Conservation (phyloP, 345 rosid genomes). For the Eucalyptus pauciflora region DNA sequence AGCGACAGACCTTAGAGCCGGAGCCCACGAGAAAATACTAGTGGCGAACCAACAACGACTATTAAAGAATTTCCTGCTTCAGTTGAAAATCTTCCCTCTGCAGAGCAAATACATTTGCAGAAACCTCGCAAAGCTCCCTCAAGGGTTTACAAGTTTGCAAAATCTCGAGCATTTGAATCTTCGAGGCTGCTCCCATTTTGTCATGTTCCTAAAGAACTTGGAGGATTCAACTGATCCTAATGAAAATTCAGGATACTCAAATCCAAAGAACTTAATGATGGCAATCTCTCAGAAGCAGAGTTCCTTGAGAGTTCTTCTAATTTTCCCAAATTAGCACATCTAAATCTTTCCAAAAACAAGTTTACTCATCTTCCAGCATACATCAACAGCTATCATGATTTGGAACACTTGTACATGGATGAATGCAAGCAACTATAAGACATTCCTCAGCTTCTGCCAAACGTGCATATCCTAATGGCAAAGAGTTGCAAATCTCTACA, state of each 20-base stretch:
- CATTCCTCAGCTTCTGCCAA: not conserved
- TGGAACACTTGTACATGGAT: not conserved
- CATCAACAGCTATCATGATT: not conserved
- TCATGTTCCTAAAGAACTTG: too few relatives aligned
- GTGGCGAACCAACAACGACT: rapidly evolving
- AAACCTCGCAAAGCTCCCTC: not conserved
- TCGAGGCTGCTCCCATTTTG: too few relatives aligned
- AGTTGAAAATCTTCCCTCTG: too few relatives aligned
- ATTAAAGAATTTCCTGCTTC: too few relatives aligned
- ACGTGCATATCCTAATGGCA: not conserved
- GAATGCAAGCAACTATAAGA: not conserved
- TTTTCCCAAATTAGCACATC: not conserved
- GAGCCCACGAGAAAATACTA: too few relatives aligned
- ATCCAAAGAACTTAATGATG: not conserved
- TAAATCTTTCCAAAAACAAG: not conserved
- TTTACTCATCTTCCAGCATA: not conserved
- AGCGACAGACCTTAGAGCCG: too few relatives aligned
- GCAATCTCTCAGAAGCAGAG: not conserved
- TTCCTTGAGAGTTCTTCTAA: not conserved
- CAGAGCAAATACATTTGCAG: too few relatives aligned
- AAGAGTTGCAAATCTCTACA: too few relatives aligned
- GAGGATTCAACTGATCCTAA: too few relatives aligned
- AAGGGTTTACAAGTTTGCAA: too few relatives aligned
- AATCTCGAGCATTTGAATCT: too few relatives aligned
- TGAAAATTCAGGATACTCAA: too few relatives aligned